phyloP scores from a whole-genome alignment of 495 filamentous ascomycete genomes.

The Penicillium salamii region DNA sequence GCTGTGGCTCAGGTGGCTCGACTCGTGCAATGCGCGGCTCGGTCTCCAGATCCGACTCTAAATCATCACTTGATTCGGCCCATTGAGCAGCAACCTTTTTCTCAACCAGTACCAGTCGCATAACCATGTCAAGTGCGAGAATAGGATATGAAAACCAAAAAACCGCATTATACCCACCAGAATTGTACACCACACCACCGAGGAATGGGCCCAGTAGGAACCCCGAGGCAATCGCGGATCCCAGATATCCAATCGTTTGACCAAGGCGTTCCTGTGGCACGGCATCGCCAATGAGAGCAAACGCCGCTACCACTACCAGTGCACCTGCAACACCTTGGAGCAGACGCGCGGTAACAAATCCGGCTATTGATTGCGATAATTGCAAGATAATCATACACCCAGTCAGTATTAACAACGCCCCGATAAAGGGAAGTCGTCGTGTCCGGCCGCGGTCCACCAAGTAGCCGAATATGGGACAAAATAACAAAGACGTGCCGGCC shows the following conservation, averaged over 20 bases:
- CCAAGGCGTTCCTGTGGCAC: slow-evolving; percentile 56
- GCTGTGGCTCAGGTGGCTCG: background rate
- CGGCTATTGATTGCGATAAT: slow-evolving; percentile 45
- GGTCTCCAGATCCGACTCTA: slow-evolving; percentile 1
- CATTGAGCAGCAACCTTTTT: slow-evolving; percentile 46
- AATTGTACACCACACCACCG: slow-evolving; percentile 59
- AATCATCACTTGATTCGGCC: slow-evolving; percentile 2
- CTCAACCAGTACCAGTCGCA: slow-evolving; percentile 62
- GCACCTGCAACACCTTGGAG: slow-evolving; percentile 62
- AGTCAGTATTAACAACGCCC: slow-evolving; percentile 54
- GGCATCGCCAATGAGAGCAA: slow-evolving; percentile 59
- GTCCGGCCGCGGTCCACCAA: slow-evolving; percentile 50
- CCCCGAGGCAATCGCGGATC: slow-evolving; percentile 29
- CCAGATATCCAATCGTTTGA: slow-evolving; percentile 48
- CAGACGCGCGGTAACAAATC: slow-evolving; percentile 55
- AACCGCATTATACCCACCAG: slow-evolving; percentile 57
- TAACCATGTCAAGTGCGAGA: slow-evolving; percentile 58
- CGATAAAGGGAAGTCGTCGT: slow-evolving; percentile 54
- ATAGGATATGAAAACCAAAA: slow-evolving; percentile 58
- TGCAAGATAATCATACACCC: slow-evolving; percentile 57
- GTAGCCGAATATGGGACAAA: slow-evolving; percentile 55
- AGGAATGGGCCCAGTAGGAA: slow-evolving; percentile 51
- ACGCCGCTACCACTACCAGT: slow-evolving; percentile 61
- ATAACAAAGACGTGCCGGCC: slow-evolving; percentile 54
- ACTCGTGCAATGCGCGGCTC: background rate